phyloP scores from a whole-genome alignment of 176 grass and related monocot genomes.

The Triticum timopheevii region DNA sequence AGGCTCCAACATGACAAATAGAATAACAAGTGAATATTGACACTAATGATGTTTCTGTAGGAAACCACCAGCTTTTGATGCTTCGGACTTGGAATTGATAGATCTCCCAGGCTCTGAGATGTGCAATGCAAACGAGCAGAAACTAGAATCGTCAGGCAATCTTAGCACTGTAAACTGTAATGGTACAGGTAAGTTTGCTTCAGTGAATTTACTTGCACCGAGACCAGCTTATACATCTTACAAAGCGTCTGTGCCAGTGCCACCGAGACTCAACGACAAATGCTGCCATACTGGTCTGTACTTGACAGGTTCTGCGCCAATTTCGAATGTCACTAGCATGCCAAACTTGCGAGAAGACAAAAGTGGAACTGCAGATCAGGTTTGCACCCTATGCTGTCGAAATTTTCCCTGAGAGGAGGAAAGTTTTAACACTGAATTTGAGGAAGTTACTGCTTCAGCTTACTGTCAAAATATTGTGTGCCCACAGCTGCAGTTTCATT shows the following conservation, averaged over 20 bases:
- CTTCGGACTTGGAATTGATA: neutral
- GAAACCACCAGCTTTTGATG: slow-evolving; percentile 31
- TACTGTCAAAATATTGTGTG: neutral
- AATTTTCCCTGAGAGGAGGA: neutral
- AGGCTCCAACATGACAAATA: neutral
- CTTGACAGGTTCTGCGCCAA: slow-evolving; percentile 23
- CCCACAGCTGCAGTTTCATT: neutral
- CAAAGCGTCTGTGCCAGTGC: neutral
- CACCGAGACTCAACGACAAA: neutral
- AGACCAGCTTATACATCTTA: neutral
- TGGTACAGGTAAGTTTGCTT: slow-evolving; percentile 28
- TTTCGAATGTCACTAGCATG: neutral
- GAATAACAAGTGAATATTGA: slow-evolving; percentile 1
- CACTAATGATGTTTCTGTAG: slow-evolving; percentile 17
- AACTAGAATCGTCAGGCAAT: slow-evolving; percentile 19
- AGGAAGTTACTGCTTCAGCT: neutral
- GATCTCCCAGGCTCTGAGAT: slow-evolving; percentile 14
- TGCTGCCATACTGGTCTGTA: slow-evolving; percentile 20
- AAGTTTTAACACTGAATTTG: neutral
- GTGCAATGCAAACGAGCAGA: slow-evolving; percentile 23
- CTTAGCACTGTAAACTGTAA: slow-evolving; percentile 12
- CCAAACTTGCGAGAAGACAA: neutral
- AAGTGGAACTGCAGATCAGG: slow-evolving; percentile 29
- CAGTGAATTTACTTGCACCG: neutral
- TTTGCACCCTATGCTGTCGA: slow-evolving; percentile 24